Conservation (phyloP, 108 stramenopile genomes). For the Fistulifera solaris region DNA sequence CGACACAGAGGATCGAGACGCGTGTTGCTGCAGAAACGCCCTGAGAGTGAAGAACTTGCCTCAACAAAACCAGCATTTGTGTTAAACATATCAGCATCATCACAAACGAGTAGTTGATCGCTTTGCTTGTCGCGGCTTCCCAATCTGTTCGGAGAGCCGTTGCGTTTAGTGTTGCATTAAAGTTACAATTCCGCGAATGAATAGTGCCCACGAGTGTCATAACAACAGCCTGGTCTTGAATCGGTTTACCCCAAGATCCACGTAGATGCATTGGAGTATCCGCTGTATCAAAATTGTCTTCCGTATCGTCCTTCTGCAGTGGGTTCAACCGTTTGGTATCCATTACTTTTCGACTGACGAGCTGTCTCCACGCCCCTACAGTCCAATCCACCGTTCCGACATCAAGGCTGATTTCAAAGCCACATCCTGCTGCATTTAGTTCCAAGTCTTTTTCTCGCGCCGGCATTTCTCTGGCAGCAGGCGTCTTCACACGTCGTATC, state of each 20-base stretch:
- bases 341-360: conserved; percentile 23
- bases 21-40: conserved; percentile 66
- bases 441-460: conserved; percentile 46
- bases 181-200: conserved; percentile 59
- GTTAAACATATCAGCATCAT: conserved; percentile 85
- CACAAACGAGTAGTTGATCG: conserved; percentile 84
- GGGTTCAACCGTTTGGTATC: conserved; percentile 15
- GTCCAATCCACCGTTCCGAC: conserved; percentile 54
- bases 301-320: neutral
- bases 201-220: conserved; percentile 61
- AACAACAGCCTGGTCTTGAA: conserved; percentile 52
- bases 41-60: conserved; percentile 81
- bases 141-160: conserved; percentile 84
- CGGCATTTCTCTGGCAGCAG: conserved; percentile 37
- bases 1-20: conserved; percentile 79
- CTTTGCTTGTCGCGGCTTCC: conserved; percentile 73
- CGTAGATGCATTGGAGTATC: neutral
- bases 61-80: conserved; percentile 80
- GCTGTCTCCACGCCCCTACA: conserved; percentile 52
- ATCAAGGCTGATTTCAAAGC: conserved; percentile 69
- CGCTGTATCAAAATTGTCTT: conserved; percentile 4
- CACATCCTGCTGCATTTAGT: conserved; percentile 59
- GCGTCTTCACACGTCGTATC: conserved; percentile 27
- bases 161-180: conserved; percentile 54
- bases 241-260: neutral